Evolutionary conservation across 768 basidiomycete species (phyloP).

Genomic region (Kwoniella bestiolae): DNA sequence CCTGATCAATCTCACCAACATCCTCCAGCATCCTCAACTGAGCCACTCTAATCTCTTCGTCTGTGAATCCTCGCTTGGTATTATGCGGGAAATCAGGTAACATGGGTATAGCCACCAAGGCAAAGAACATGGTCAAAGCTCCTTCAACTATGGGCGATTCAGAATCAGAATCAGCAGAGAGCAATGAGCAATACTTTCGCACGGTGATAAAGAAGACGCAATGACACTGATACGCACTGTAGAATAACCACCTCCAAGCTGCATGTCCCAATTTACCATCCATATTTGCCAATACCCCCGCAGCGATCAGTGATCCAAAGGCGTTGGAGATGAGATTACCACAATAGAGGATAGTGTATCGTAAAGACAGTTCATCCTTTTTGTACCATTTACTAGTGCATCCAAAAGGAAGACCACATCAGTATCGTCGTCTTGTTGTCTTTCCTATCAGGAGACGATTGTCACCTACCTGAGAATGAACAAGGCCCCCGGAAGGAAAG

Average conservation of each 20-base stretch:
- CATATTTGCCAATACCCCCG: slow-evolving; percentile 24
- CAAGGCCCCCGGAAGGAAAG: slow-evolving; percentile 58
- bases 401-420: not conserved
- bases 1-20: slow-evolving; percentile 20
- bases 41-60: slow-evolving; percentile 15
- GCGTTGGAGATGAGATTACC: slow-evolving; percentile 26
- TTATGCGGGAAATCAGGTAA: slow-evolving; percentile 29
- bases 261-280: slow-evolving; percentile 25
- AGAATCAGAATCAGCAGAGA: no score
- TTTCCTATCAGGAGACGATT: not conserved
- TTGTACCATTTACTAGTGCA: slow-evolving; percentile 33
- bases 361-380: slow-evolving; percentile 43
- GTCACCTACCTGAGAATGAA: slow-evolving; percentile 26
- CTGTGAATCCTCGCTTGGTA: slow-evolving; percentile 16
- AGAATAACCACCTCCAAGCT: slow-evolving; percentile 28
- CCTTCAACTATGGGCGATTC: slow-evolving; percentile 25
- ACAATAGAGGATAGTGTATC: slow-evolving; percentile 36
- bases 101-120: slow-evolving; percentile 22
- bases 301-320: slow-evolving; percentile 23
- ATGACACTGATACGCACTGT: no score
- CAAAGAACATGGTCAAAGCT: slow-evolving; percentile 24
- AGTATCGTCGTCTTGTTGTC: not conserved
- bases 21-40: slow-evolving; percentile 22
- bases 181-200: no score
- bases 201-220: no score